Conservation (phyloP, 768 basidiomycete species). For the Polyporus arcularius region DNA sequence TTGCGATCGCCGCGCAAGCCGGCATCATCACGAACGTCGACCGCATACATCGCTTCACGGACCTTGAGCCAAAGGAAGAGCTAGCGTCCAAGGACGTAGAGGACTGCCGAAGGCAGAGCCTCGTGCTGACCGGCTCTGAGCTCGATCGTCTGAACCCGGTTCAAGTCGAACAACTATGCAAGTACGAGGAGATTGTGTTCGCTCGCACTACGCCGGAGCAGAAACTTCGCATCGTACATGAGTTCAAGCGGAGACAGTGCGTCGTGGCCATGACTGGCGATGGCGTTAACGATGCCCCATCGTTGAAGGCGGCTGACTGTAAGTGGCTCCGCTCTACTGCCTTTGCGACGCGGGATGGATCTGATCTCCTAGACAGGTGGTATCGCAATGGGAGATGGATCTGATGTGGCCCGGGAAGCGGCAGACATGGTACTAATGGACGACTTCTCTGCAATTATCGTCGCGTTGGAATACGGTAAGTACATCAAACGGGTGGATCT, state of each 20-base stretch:
- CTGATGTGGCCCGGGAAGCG: slow-evolving; percentile 55
- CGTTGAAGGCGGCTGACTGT: slow-evolving; percentile 54
- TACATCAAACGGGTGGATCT: too few relatives aligned
- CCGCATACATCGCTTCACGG: slow-evolving; percentile 17
- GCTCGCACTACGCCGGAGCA: slow-evolving; percentile 62
- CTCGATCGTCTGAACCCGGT: slow-evolving; percentile 17
- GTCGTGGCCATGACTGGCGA: slow-evolving; percentile 67
- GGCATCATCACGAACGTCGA: slow-evolving; percentile 52
- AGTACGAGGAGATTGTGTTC: slow-evolving; percentile 53
- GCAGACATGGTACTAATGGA: slow-evolving; percentile 63
- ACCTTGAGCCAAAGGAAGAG: slow-evolving; percentile 32
- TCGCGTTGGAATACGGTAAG: slow-evolving; percentile 58
- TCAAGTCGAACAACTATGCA: slow-evolving; percentile 23
- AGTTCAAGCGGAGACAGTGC: slow-evolving; percentile 48
- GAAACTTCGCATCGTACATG: slow-evolving; percentile 62
- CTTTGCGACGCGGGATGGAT: not conserved
- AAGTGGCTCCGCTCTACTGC: not conserved
- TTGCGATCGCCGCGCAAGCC: slow-evolving; percentile 61
- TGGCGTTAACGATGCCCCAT: slow-evolving; percentile 60
- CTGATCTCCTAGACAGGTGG: slow-evolving; percentile 37
- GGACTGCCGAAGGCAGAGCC: slow-evolving; percentile 30
- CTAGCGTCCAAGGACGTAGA: slow-evolving; percentile 5
- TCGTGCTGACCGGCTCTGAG: slow-evolving; percentile 45
- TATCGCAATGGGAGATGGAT: slow-evolving; percentile 55
- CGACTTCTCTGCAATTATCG: slow-evolving; percentile 63